These are phyloP conservation scores for Moesziomyces parantarcticus DNA, from an alignment of 1,284 basidiomycete species.

Conservation along the genomic window DNA sequence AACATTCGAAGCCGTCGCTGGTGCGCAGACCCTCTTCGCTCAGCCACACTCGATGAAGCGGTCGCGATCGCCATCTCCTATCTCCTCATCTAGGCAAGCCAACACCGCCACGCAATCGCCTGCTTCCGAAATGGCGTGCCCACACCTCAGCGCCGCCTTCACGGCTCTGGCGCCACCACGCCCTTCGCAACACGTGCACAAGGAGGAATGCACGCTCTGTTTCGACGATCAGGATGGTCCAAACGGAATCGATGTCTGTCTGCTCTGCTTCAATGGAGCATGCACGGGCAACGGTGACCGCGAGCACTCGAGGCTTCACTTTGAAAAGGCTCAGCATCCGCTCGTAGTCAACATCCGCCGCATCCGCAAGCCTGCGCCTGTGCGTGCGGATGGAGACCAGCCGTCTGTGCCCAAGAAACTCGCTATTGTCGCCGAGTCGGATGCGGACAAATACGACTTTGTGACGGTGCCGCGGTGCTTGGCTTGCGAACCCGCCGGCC, in stretches of 20 bases:
- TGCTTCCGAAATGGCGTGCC: constrained; percentile 48
- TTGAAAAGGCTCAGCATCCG: constrained; percentile 74
- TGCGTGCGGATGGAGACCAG: constrained; percentile 3
- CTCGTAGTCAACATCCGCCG: constrained; percentile 86
- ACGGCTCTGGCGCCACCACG: constrained; percentile 49
- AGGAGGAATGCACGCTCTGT: constrained; percentile 93
- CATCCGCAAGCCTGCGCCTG: constrained; percentile 70
- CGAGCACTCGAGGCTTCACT: constrained; percentile 59
- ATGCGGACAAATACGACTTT: constrained; percentile 88
- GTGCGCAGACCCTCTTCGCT: neutral
- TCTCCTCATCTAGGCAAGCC: constrained; percentile 11
- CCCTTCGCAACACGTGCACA: constrained; percentile 72
- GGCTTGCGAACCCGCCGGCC: constrained; percentile 71
- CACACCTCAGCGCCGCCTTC: constrained; percentile 55
- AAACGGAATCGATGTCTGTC: constrained; percentile 86
- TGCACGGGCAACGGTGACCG: constrained; percentile 55
- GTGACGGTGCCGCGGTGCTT: constrained; percentile 76
- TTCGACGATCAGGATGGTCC: constrained; percentile 85
- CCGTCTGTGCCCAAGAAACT: constrained; percentile 78
- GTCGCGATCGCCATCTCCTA: constrained; percentile 29
- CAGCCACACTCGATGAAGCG: constrained; percentile 28
- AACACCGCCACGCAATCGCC: neutral
- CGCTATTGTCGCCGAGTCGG: constrained; percentile 82
- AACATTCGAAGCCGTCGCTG: neutral
- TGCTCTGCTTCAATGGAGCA: constrained; percentile 90